Evolutionary conservation across 2,329 filamentous ascomycete genomes (phyloP).

Genomic region (Capronia epimyces): DNA sequence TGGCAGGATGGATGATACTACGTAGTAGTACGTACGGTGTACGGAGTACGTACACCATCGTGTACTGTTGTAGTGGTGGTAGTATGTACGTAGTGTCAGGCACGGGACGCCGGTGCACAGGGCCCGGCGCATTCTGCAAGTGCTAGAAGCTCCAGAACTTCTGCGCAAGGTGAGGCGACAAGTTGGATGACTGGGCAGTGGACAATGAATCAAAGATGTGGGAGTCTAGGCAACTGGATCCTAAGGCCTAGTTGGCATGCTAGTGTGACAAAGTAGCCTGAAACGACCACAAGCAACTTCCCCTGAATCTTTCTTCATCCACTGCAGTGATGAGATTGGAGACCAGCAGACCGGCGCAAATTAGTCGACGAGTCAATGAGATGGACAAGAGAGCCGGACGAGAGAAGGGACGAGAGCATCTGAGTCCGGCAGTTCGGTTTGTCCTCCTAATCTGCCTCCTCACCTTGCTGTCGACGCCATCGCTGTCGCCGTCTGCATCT

Average conservation of each 20-base stretch:
- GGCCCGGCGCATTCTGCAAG: background rate
- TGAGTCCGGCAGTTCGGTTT: background rate
- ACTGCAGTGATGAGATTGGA: background rate
- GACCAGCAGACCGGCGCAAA: background rate
- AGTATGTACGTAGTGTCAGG: background rate
- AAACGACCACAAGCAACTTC: constrained; percentile 15
- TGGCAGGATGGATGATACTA: background rate
- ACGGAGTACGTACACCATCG: too few species aligned
- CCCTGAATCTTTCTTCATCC: constrained; percentile 14
- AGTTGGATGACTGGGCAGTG: background rate
- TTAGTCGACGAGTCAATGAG: background rate
- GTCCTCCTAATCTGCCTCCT: too few species aligned
- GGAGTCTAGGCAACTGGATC: background rate
- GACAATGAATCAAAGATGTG: too few species aligned
- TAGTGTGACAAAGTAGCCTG: constrained; percentile 19
- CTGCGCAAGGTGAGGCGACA: background rate
- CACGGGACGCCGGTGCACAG: background rate
- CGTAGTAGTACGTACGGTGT: too few species aligned
- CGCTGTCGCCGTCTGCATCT: too few species aligned
- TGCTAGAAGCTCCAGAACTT: background rate
- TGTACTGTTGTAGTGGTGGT: too few species aligned
- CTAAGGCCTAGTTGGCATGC: background rate
- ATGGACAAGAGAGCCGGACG: background rate
- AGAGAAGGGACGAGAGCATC: background rate
- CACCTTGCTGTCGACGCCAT: too few species aligned